phyloP scores from a whole-genome alignment of 495 filamentous ascomycete genomes.

The Neurospora discreta region DNA sequence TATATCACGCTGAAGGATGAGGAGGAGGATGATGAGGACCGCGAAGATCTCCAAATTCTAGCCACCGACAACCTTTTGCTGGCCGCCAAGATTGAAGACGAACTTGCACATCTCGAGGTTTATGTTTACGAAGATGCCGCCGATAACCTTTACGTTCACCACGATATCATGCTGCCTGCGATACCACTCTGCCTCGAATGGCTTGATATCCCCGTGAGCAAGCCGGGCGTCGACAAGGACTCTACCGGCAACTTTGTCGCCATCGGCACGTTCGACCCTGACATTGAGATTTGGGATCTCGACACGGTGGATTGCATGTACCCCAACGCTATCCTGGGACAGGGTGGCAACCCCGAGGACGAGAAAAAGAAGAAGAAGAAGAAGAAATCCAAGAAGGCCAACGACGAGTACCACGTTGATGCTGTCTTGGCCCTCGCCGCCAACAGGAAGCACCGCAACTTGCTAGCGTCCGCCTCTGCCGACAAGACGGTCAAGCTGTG shows the following conservation, averaged over 20 bases:
- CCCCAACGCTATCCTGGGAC: slow-evolving; percentile 92
- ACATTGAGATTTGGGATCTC: slow-evolving; percentile 98
- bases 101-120: slow-evolving; percentile 90
- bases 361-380: slow-evolving; percentile 65
- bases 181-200: slow-evolving; percentile 94
- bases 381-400: slow-evolving; percentile 74
- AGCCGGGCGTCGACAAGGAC: slow-evolving; percentile 44
- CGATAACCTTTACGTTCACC: slow-evolving; percentile 97
- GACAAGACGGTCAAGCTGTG: slow-evolving; percentile 96
- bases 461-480: slow-evolving; percentile 91
- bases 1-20: slow-evolving; percentile 80
- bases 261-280: slow-evolving; percentile 92
- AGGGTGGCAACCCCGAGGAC: slow-evolving; percentile 43
- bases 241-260: slow-evolving; percentile 77
- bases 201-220: slow-evolving; percentile 79
- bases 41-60: slow-evolving; percentile 88
- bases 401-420: slow-evolving; percentile 89
- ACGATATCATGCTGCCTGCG: slow-evolving; percentile 98
- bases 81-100: slow-evolving; percentile 89
- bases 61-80: slow-evolving; percentile 86
- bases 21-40: slow-evolving; percentile 64
- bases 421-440: slow-evolving; percentile 81
- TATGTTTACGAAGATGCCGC: slow-evolving; percentile 93
- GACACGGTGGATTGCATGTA: slow-evolving; percentile 96
- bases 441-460: slow-evolving; percentile 84